These are phyloP conservation scores for Selenicereus undatus DNA, from an alignment of 148 eudicot genomes.

Conservation along the genomic window DNA sequence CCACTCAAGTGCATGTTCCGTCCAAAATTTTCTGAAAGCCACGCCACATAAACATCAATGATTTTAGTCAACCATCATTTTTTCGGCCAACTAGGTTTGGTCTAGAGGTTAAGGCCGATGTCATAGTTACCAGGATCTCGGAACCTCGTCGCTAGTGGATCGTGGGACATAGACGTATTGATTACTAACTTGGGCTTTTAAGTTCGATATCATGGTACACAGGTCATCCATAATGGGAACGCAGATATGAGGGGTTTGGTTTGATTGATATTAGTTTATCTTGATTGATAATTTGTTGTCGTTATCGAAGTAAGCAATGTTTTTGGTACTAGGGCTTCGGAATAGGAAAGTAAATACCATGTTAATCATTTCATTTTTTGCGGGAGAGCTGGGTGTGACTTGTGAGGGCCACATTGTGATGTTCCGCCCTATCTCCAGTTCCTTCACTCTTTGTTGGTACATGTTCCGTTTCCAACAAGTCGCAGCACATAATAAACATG, in stretches of 20 bases:
- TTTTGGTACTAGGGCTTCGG: not conserved
- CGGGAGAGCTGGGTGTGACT: not conserved
- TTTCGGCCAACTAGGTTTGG: not conserved
- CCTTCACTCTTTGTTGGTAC: conserved; percentile 15
- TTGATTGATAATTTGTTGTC: not conserved
- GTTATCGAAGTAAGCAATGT: not conserved
- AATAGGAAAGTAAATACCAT: not conserved
- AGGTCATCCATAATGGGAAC: not conserved
- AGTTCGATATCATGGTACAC: not conserved
- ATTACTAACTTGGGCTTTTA: not conserved
- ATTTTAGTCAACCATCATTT: not conserved
- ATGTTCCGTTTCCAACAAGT: conserved; percentile 14
- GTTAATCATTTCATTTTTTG: not conserved
- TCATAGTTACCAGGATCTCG: not conserved
- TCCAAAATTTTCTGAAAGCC: not conserved
- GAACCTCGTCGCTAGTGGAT: not conserved
- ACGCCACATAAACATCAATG: not conserved
- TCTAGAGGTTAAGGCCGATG: not conserved
- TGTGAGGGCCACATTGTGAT: not conserved
- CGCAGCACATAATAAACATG: not conserved
- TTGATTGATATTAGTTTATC: not conserved
- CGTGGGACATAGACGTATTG: not conserved
- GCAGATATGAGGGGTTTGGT: not conserved
- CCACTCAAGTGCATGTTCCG: not conserved
- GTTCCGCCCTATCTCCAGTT: conserved; percentile 5